phyloP scores from a whole-genome alignment of 257 asterid species.

The Agastache rugosa region DNA sequence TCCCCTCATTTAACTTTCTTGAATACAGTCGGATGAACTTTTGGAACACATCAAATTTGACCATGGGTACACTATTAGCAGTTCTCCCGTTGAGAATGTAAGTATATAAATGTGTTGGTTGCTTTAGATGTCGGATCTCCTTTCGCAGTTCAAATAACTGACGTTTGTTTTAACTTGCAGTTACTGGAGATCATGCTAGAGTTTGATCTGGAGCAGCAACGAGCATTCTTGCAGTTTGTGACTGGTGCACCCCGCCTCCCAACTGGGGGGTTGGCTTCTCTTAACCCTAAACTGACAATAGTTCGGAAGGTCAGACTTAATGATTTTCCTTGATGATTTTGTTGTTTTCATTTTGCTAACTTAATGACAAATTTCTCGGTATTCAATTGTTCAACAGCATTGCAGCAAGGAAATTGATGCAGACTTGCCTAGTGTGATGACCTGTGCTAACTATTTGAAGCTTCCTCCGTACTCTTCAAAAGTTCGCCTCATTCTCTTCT shows the following conservation, averaged over 20 bases:
- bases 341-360: background rate
- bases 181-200: conserved; percentile 82
- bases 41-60: conserved; percentile 91
- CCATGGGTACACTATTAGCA: conserved; percentile 93
- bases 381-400: conserved; percentile 53
- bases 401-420: conserved; percentile 63
- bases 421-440: conserved; percentile 97
- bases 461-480: conserved; percentile 95
- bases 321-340: background rate
- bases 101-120: conserved; percentile 41
- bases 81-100: conserved; percentile 76
- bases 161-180: conserved; percentile 44
- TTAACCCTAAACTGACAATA: conserved; percentile 86
- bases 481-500: conserved; percentile 41
- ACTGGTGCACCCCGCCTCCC: conserved; percentile 98
- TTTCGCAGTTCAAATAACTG: background rate
- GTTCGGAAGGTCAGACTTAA: conserved; percentile 76
- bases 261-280: conserved; percentile 91
- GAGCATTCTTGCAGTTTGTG: conserved; percentile 91
- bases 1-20: conserved; percentile 4
- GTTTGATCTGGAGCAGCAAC: conserved; percentile 75
- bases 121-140: conserved; percentile 14
- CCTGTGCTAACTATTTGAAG: conserved; percentile 92
- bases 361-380: background rate
- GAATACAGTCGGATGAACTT: conserved; percentile 71